phyloP scores from a whole-genome alignment of 2,329 filamentous ascomycete species.

The Stenocarpella maydis region DNA sequence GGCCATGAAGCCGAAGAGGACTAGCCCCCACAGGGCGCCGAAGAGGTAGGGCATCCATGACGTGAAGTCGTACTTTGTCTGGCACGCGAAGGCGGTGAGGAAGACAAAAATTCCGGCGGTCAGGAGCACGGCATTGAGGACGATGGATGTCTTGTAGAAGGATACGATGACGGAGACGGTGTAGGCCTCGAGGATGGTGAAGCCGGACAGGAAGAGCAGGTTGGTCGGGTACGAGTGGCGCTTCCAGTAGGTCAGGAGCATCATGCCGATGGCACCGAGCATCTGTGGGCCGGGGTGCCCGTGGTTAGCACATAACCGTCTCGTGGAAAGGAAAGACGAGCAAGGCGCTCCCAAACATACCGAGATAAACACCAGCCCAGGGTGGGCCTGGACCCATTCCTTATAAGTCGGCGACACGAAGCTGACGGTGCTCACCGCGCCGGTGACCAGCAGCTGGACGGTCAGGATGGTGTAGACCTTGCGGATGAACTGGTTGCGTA shows the following conservation, averaged over 20 bases:
- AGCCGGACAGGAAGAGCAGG: constrained; percentile 87
- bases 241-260: constrained; percentile 93
- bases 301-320: constrained; percentile 19
- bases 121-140: constrained; percentile 88
- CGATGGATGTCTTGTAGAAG: constrained; percentile 84
- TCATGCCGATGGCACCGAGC: constrained; percentile 82
- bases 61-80: constrained; percentile 98
- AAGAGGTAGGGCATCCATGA: constrained; percentile 97
- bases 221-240: constrained; percentile 95
- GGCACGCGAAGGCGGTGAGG: constrained; percentile 89
- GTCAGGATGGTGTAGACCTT: constrained; percentile 99
- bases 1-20: constrained; percentile 93
- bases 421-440: constrained; percentile 79
- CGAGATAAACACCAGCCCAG: constrained; percentile 85
- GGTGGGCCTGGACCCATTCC: constrained; percentile 84
- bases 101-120: constrained; percentile 85
- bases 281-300: constrained; percentile 55
- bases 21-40: constrained; percentile 85
- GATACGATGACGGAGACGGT: constrained; percentile 91
- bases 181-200: constrained; percentile 94
- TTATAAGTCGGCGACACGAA: constrained; percentile 86
- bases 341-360: constrained; percentile 51
- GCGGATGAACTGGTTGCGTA: constrained; percentile 94
- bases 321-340: not conserved
- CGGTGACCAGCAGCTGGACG: constrained; percentile 89